phyloP scores from a whole-genome alignment of 2,329 filamentous ascomycete genomes.

The Penicillium sp. region DNA sequence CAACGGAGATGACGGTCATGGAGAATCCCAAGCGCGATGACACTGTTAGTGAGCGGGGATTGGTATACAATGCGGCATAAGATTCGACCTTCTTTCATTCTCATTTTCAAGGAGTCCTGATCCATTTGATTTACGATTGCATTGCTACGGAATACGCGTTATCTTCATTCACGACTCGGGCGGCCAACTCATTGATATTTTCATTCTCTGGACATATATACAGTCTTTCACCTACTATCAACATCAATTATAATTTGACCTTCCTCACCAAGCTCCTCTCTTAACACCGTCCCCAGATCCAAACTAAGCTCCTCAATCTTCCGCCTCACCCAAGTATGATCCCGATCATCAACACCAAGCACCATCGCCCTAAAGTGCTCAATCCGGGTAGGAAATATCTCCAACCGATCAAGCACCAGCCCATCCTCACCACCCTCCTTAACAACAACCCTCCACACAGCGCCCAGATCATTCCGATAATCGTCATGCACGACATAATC shows the following conservation, averaged over 20 bases:
- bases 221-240: background rate
- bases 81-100: background rate
- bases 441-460: conserved; percentile 36
- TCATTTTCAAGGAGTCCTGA: background rate
- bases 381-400: conserved; percentile 37
- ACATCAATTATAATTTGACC: conserved; percentile 30
- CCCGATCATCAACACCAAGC: conserved; percentile 26
- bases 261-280: conserved; percentile 23
- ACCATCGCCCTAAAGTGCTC: conserved; percentile 31
- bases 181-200: background rate
- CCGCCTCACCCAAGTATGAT: conserved; percentile 31
- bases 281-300: conserved; percentile 27
- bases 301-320: conserved; percentile 27
- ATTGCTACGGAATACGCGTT: conserved; percentile 6
- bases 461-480: conserved; percentile 40
- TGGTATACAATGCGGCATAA: conserved; percentile 22
- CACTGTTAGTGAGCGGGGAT: conserved; percentile 18
- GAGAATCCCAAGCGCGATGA: conserved; percentile 19
- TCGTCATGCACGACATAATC: conserved; percentile 35
- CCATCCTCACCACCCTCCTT: conserved; percentile 7
- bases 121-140: conserved; percentile 9
- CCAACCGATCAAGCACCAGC: conserved; percentile 25
- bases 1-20: conserved; percentile 27
- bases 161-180: background rate
- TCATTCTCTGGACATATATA: background rate